Percentiles rank a stretch among this genome's conserved stretches.
Evolutionary conservation across 371 early-diverging fungal species (phyloP).

Genomic region (Lichtheimia ornata): DNA sequence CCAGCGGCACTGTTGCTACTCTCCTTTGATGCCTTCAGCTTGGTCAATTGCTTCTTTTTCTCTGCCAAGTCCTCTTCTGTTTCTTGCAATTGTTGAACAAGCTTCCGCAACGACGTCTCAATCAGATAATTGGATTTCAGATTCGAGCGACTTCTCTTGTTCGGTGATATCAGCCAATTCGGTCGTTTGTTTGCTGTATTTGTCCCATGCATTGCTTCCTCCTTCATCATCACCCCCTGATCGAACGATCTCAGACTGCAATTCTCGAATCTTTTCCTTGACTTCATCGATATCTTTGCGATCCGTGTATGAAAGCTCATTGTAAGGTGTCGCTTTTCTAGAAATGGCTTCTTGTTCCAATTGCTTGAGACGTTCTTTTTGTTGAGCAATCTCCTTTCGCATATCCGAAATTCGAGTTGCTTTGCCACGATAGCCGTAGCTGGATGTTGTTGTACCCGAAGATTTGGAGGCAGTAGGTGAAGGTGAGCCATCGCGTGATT

Average conservation of each 20-base stretch:
- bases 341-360: conserved; percentile 29
- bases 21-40: conserved; percentile 22
- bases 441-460: conserved; percentile 19
- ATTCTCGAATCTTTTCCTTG: conserved; percentile 20
- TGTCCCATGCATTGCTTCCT: conserved; percentile 37
- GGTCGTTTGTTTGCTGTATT: conserved; percentile 38
- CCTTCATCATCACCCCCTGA: conserved; percentile 32
- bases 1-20: conserved; percentile 7
- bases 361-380: conserved; percentile 36
- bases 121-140: conserved; percentile 51
- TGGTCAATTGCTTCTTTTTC: conserved; percentile 50
- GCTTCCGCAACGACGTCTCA: conserved; percentile 35
- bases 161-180: conserved; percentile 55
- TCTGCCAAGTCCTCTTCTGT: conserved; percentile 55
- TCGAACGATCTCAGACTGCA: conserved; percentile 23
- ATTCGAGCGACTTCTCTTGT: conserved; percentile 53
- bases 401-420: conserved; percentile 55
- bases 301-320: conserved; percentile 18
- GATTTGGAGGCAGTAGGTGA: conserved; percentile 26
- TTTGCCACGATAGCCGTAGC: conserved; percentile 50
- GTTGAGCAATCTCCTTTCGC: conserved; percentile 58
- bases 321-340: conserved; percentile 27
- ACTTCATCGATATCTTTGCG: conserved; percentile 24
- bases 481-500: conserved; percentile 22
- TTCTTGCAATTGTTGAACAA: conserved; percentile 51